Evolutionary conservation across 306 rosid species (phyloP), one percentile per base, ranked within the genome.

Genomic region (Pyrus bretschneideri): DNA sequence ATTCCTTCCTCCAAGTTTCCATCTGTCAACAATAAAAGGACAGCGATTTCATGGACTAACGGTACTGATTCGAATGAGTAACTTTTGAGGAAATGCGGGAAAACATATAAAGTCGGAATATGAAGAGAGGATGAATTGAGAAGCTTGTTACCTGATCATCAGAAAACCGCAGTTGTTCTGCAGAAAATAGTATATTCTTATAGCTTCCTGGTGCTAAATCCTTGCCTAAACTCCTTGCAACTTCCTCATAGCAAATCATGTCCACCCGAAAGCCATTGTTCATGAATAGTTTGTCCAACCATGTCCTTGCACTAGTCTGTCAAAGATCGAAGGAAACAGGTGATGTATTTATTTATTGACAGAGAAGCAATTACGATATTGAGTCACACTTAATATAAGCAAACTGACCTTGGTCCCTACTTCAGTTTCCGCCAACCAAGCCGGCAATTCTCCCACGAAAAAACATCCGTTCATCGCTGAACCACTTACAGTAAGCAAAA

Each of bases 181-280:
- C 89, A 68, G 82, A 84, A 85, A 93, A 93, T 60, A 88, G 76
- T 49, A 84, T 71, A 15, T 78, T 88, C 69, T 78, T 78, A 77
- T 76, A 84, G 51, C 72, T 49, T 67, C 76, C 78, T 15, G 81
- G 18, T 60, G 84, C 82, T 79, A 88, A 60, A 45, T 85, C 83
- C 83, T 87, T 79, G 69, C 87, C 87, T n/a, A 60, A 76, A 77
- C 78, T 84, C 69, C 64, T 79, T 35, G 93, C 87, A 46, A 93
- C 77, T 49, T 82, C 86, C 71, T 87, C 86, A 12, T 80, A 85
- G 70, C 71, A 51, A 57, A 91, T 69, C 79, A 81, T 77, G 61
- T 91, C 86, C 69, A 88, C 96, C 72, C 89, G 80, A 81, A 93
- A 91, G 49, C 97, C 98, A 31, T 81, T 84, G 89, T 85, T 87